Percentiles rank a stretch among this genome's conserved stretches.
These are phyloP conservation scores for Scutellaria minor DNA, from an alignment of 257 asterid genomes.

Conservation along the genomic window DNA sequence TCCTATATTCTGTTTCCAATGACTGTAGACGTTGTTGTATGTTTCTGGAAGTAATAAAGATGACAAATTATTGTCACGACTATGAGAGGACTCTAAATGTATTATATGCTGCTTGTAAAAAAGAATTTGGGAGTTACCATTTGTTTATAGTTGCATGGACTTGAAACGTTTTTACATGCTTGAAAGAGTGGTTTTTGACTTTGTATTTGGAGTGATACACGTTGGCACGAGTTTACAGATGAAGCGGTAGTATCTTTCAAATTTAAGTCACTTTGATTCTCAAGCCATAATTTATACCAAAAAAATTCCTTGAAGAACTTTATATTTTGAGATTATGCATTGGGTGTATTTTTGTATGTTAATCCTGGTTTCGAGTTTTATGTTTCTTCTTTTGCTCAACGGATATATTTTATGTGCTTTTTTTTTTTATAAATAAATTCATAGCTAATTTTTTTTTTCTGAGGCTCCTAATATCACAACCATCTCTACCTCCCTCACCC, in stretches of 20 bases:
- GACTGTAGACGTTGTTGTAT: background rate
- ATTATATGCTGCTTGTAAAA: background rate
- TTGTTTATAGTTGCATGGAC: background rate
- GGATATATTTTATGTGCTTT: background rate
- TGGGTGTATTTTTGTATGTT: background rate
- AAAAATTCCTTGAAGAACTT: background rate
- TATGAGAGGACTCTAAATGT: conserved; percentile 9
- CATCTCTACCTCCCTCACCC: background rate
- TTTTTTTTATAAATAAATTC: background rate
- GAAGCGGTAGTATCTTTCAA: background rate
- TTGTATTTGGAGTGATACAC: background rate
- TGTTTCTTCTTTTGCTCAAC: background rate
- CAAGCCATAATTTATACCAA: conserved; percentile 1
- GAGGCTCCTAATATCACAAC: background rate
- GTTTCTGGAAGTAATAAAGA: background rate
- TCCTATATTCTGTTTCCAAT: background rate
- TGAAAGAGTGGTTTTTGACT: background rate
- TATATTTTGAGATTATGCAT: background rate
- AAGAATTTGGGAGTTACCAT: background rate
- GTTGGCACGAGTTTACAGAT: background rate
- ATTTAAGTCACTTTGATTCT: background rate
- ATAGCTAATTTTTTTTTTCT: background rate
- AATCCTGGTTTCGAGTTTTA: background rate
- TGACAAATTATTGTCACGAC: background rate
- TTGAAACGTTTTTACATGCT: background rate